Percentiles rank a stretch among this genome's conserved stretches.
phyloP scores from a whole-genome alignment of 176 grass and related monocot species.

The Alloteropsis semialata region DNA sequence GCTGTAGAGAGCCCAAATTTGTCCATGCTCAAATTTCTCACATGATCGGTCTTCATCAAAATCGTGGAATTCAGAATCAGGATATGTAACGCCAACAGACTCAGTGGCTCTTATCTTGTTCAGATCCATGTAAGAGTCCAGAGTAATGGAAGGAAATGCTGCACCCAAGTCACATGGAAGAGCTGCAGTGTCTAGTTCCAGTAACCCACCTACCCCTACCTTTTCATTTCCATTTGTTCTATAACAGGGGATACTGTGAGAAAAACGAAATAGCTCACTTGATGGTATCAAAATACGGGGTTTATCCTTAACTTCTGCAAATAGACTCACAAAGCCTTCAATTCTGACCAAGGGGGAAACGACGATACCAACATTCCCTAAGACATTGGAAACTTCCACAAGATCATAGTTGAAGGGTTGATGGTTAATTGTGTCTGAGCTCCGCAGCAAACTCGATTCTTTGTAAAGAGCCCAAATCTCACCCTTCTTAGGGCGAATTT shows the following conservation, averaged over 20 bases:
- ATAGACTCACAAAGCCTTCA: conserved; percentile 79
- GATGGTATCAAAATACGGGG: conserved; percentile 35
- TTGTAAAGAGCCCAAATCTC: conserved; percentile 88
- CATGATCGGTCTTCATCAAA: conserved; percentile 39
- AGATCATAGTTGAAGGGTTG: conserved; percentile 60
- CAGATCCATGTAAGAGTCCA: conserved; percentile 25
- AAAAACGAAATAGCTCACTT: conserved; percentile 66
- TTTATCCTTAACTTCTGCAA: conserved; percentile 39
- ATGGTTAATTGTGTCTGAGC: conserved; percentile 44
- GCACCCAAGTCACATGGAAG: conserved; percentile 59
- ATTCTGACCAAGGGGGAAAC: conserved; percentile 69
- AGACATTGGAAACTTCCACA: conserved; percentile 55
- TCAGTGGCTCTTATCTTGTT: background rate
- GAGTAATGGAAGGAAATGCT: conserved; percentile 48
- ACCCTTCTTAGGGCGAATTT: conserved; percentile 58
- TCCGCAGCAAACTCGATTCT: conserved; percentile 60
- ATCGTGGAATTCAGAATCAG: conserved; percentile 68
- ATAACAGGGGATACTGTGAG: conserved; percentile 65
- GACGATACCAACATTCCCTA: conserved; percentile 23
- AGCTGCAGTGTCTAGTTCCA: conserved; percentile 74
- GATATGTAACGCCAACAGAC: conserved; percentile 35
- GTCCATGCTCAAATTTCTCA: conserved; percentile 53
- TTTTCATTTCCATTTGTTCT: conserved; percentile 66
- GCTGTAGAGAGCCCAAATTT: conserved; percentile 89
- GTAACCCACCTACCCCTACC: conserved; percentile 53